These are phyloP conservation scores for Conticribra guillardii DNA, from an alignment of 108 stramenopile genomes.

Conservation along the genomic window DNA sequence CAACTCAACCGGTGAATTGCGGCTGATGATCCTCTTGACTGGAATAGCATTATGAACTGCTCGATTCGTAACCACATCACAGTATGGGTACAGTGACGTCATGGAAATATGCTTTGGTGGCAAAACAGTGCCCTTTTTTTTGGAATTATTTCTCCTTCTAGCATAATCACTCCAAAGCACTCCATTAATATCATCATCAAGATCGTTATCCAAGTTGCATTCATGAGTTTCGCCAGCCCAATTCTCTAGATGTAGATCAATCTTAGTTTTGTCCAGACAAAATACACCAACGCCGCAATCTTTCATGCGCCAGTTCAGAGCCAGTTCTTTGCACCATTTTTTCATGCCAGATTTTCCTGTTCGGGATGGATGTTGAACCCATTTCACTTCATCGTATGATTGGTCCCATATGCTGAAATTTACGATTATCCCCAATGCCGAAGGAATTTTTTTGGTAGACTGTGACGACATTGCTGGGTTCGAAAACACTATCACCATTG, in stretches of 20 bases:
- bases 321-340: slow-evolving; percentile 61
- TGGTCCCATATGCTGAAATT: slow-evolving; percentile 56
- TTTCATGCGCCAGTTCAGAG: slow-evolving; percentile 67
- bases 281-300: slow-evolving; percentile 59
- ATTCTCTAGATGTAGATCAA: slow-evolving; percentile 31
- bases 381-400: slow-evolving; percentile 60
- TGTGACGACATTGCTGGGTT: slow-evolving; percentile 44
- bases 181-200: slow-evolving; percentile 54
- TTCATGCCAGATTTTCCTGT: slow-evolving; percentile 30
- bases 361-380: slow-evolving; percentile 54
- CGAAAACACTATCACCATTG: slow-evolving; percentile 61
- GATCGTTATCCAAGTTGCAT: slow-evolving; percentile 59
- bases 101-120: slow-evolving; percentile 61
- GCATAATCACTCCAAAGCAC: slow-evolving; percentile 54
- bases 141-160: background rate
- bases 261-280: slow-evolving; percentile 27
- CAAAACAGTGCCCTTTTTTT: slow-evolving; percentile 5
- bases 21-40: slow-evolving; percentile 50
- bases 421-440: slow-evolving; percentile 67
- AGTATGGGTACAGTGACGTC: slow-evolving; percentile 63
- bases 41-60: slow-evolving; percentile 61
- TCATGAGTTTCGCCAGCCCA: slow-evolving; percentile 56
- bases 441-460: slow-evolving; percentile 24
- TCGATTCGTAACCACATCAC: slow-evolving; percentile 66
- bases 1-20: slow-evolving; percentile 54